Percentiles rank a stretch among this genome's conserved stretches.
Evolutionary conservation across 257 asterid species (phyloP).

Genomic region (Gynochthodes officinalis): DNA sequence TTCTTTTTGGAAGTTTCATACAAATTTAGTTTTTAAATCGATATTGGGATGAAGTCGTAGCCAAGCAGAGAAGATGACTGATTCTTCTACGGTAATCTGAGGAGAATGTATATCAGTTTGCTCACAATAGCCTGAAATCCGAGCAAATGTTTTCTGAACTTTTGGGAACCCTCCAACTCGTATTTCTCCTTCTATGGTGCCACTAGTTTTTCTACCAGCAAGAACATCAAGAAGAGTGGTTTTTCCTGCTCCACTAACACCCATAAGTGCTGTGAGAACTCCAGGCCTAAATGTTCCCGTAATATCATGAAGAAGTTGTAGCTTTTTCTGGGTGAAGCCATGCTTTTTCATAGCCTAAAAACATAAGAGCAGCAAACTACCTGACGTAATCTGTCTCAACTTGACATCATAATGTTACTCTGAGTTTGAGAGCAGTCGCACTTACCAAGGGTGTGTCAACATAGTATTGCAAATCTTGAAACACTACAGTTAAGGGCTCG

Average conservation of each 20-base stretch:
- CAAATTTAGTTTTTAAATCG: slow-evolving; percentile 40
- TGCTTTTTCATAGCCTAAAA: slow-evolving; percentile 53
- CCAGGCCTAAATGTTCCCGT: slow-evolving; percentile 60
- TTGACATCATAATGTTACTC: background rate
- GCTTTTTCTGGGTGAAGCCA: slow-evolving; percentile 42
- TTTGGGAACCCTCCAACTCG: slow-evolving; percentile 54
- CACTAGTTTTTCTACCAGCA: slow-evolving; percentile 60
- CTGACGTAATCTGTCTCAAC: background rate
- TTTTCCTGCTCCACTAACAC: slow-evolving; percentile 66
- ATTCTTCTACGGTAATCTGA: slow-evolving; percentile 53
- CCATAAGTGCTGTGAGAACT: slow-evolving; percentile 61
- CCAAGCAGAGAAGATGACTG: slow-evolving; percentile 58
- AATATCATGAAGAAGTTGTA: slow-evolving; percentile 47
- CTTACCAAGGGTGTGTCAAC: slow-evolving; percentile 49
- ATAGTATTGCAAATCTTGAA: slow-evolving; percentile 50
- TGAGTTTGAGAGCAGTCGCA: background rate
- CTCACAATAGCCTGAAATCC: slow-evolving; percentile 59
- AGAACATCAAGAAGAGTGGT: slow-evolving; percentile 65
- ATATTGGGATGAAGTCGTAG: slow-evolving; percentile 46
- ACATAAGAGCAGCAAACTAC: background rate
- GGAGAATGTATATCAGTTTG: slow-evolving; percentile 62
- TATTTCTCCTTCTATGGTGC: slow-evolving; percentile 47
- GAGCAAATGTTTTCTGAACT: slow-evolving; percentile 50
- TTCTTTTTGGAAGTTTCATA: slow-evolving; percentile 8
- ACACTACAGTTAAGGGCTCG: slow-evolving; percentile 46